phyloP scores from a whole-genome alignment of 805 yeast genomes.

The Wickerhamomyces queroliae region DNA sequence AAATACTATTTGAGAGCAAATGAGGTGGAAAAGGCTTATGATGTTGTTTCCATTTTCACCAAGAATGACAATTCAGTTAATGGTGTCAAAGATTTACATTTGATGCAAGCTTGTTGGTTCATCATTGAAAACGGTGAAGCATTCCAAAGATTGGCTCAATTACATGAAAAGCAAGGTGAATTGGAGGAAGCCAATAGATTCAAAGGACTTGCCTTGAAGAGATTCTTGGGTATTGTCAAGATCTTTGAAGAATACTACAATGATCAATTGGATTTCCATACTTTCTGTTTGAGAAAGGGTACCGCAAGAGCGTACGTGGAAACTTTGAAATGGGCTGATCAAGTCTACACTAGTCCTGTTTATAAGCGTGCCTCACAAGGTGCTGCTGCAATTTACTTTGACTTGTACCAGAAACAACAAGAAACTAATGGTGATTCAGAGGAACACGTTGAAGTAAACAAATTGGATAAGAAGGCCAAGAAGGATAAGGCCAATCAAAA shows the following conservation, averaged over 20 bases:
- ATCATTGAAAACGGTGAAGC: constrained; percentile 81
- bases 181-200: constrained; percentile 33
- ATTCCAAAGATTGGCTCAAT: constrained; percentile 53
- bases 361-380: constrained; percentile 68
- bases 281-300: constrained; percentile 85
- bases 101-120: constrained; percentile 91
- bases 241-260: constrained; percentile 65
- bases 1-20: constrained; percentile 79
- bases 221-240: constrained; percentile 61
- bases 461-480: constrained; percentile 45
- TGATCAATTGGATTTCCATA: constrained; percentile 94
- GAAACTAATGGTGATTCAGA: constrained; percentile 8
- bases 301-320: constrained; percentile 80
- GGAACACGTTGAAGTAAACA: constrained; percentile 13
- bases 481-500: constrained; percentile 51
- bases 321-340: constrained; percentile 79
- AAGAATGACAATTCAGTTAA: constrained; percentile 76
- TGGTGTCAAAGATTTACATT: constrained; percentile 81
- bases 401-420: constrained; percentile 15
- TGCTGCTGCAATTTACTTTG: constrained; percentile 50
- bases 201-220: constrained; percentile 73
- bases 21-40: constrained; percentile 66
- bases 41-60: constrained; percentile 73
- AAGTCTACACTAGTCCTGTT: constrained; percentile 61
- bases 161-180: constrained; percentile 16